Evolutionary conservation across 768 basidiomycete genomes (phyloP), one percentile per base, ranked within the genome.

Genomic region (Thelephora aurantiotincta): DNA sequence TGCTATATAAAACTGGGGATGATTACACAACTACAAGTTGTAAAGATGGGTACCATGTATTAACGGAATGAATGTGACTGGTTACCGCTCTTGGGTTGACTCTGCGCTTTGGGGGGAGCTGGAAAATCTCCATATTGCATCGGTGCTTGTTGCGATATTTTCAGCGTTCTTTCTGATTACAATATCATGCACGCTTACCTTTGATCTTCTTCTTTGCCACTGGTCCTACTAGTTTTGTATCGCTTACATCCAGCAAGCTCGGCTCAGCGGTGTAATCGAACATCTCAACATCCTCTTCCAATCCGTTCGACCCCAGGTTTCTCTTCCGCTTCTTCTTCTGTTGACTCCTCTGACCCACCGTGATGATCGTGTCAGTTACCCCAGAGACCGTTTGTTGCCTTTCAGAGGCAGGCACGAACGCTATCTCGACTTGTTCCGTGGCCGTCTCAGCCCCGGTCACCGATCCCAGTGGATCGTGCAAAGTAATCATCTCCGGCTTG

Each of bases 371-470:
- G 56, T 85, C 86, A 41, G 80, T 76, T 30, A 59, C 60, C 22
- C 57, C 59, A 33, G 57, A 35, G 22, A 54, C 50, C 35, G 57
- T 61, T 16, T 57, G 48, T 44, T 57, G 58, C 18, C 89, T 75
- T 55, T 78, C 71, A 0, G 74, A 62, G 1, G 77, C 71, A 43
- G 88, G 88, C 7, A 93, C 70, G 52, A 80, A 93, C 1, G 89
- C 78, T 6, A 91, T 74, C 61, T 89, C 87, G 33, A 77, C 71
- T 46, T 78, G 72, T 61, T 69, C 72, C 19, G 65, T 67, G 11
- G 35, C 54, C 60, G 45, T 57, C 56, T 47, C 45, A 45, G 19
- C 22, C 18, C 36, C 38, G 52, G 26, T 9, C 16, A 37, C 54
- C 7, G 43, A 19, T 16, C 12, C 42, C 19, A 18, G 36, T 44